Base-by-base conservation (phyloP, 805 yeast genomes). In the Starmerella floricola region DNA sequence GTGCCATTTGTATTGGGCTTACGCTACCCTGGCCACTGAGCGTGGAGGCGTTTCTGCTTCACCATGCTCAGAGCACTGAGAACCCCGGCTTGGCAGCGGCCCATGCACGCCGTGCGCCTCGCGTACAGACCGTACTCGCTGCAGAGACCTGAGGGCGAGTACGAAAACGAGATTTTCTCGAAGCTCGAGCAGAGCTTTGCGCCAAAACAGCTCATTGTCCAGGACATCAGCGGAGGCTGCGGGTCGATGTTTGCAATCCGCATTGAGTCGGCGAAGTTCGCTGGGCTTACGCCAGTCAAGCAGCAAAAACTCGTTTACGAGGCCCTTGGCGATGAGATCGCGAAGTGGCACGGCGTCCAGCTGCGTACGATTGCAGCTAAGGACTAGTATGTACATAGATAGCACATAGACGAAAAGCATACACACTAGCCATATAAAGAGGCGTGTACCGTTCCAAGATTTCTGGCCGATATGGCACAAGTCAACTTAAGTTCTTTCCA, bases 221-320 rank as follows among this genome's bases (percentile, higher is more conserved):
- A 69, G 49, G 97, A 88, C 58, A 76, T 88, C 8, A 78, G 91
- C 21, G 97, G 88, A 16, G 98, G 98, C 1, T 91, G 98, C 63
- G 98, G 98, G 1, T 86, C 96, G 6, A 91, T 91, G 98, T 91
- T 85, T 63, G 85, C 94, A 36, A 88, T 91, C 38, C 65, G 69
- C 45, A 73, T 91, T 15, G 80, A 77, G 35, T 77, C 91, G 41
- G 68, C 67, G 2, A 65, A 74, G 55, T 91, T 91, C 63, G 75
- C 80, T 52, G 94, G 94, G 0, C 57, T 83, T 34, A 66, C 83
- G 1, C 84, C 84, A 77, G 70, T 91, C 50, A 87, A 86, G 57
- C 98, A 91, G 60, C 98, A 91, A 56, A 71, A 95, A 46, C 60
- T 88, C 51, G 97, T 91, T 13, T 88, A 91, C 61, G 73, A 75